Percentiles rank a stretch among this genome's conserved stretches.
Conservation (phyloP, 164 flowering plant species). For the Tinospora cordifolia region DNA sequence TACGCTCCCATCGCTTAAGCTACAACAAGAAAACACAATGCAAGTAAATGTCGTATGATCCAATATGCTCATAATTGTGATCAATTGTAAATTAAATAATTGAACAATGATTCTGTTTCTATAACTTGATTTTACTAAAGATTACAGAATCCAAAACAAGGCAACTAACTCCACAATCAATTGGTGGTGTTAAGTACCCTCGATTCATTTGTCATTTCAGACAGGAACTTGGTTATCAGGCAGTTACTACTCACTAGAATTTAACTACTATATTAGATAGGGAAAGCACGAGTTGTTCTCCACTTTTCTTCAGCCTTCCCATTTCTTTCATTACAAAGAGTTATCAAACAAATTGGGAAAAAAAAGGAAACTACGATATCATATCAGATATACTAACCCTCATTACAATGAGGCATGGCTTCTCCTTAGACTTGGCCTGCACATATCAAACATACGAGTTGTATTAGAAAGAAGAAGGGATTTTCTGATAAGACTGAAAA, state of each 20-base stretch:
- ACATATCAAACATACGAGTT: constrained; percentile 15
- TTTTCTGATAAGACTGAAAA: neutral
- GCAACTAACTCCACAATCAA: no score
- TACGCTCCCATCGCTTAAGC: constrained; percentile 94
- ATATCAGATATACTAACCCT: constrained; percentile 41
- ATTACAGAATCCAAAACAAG: no score
- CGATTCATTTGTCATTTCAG: no score
- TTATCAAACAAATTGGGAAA: neutral
- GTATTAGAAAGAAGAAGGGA: neutral
- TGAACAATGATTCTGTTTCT: no score
- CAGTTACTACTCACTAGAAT: no score
- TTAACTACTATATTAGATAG: no score
- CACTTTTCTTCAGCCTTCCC: no score
- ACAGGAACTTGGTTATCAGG: no score
- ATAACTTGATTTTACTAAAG: no score
- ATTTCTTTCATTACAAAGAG: no score
- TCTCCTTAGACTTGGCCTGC: constrained; percentile 53
- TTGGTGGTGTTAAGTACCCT: no score
- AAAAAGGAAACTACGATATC: neutral
- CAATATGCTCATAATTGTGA: neutral
- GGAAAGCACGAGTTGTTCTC: no score
- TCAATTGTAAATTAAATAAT: neutral
- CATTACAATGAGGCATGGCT: constrained; percentile 52
- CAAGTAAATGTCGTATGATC: neutral
- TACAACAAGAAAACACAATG: constrained; percentile 18